These are phyloP conservation scores for Dipsacomyces acuminosporus DNA, from an alignment of 371 early-diverging fungal genomes.

Conservation along the genomic window DNA sequence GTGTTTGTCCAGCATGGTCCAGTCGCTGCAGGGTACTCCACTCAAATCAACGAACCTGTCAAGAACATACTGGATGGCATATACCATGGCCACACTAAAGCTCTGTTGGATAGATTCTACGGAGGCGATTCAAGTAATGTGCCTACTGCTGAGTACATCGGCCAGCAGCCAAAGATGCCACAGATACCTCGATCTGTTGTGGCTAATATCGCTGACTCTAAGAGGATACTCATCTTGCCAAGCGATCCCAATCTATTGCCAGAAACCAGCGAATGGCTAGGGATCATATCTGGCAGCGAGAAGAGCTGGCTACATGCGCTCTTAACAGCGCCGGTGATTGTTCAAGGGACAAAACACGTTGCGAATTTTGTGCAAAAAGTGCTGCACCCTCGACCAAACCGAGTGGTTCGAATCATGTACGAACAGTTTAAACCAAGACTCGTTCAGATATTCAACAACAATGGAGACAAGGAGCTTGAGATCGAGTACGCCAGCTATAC, in stretches of 20 bases:
- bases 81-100: conserved; percentile 74
- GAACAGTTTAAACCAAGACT: conserved; percentile 26
- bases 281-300: conserved; percentile 64
- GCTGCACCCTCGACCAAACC: conserved; percentile 77
- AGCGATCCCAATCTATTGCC: conserved; percentile 52
- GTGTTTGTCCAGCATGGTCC: conserved; percentile 96
- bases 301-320: conserved; percentile 85
- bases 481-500: conserved; percentile 47
- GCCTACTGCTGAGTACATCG: conserved; percentile 80
- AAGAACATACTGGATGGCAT: conserved; percentile 86
- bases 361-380: conserved; percentile 76
- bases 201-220: conserved; percentile 11
- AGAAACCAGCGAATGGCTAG: conserved; percentile 65
- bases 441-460: conserved; percentile 54
- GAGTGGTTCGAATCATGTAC: conserved; percentile 62
- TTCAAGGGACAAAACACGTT: conserved; percentile 70
- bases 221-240: conserved; percentile 29
- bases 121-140: conserved; percentile 58
- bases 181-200: conserved; percentile 9
- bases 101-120: conserved; percentile 76
- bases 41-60: conserved; percentile 81
- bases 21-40: conserved; percentile 79
- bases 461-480: conserved; percentile 23
- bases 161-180: conserved; percentile 48
- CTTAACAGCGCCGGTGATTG: conserved; percentile 72